phyloP scores from a whole-genome alignment of 805 yeast species.

The Kregervanrija delftensis region DNA sequence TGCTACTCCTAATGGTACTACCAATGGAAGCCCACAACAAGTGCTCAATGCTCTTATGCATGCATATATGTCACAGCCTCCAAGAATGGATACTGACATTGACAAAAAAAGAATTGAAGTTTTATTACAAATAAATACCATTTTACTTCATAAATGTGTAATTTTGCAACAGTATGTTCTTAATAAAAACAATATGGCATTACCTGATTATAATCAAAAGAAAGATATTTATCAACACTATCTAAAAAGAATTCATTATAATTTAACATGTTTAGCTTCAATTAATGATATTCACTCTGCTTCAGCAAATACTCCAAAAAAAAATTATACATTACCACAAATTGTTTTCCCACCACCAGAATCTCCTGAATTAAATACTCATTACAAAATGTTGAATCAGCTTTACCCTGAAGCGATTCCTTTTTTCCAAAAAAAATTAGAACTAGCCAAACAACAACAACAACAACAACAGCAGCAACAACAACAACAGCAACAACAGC shows the following conservation, averaged over 20 bases:
- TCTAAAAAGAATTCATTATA: constrained; percentile 30
- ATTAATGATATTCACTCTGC: constrained; percentile 30
- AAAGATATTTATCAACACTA: constrained; percentile 28
- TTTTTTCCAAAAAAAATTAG: constrained; percentile 22
- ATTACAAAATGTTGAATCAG: constrained; percentile 32
- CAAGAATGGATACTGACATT: constrained; percentile 21
- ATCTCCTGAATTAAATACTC: constrained; percentile 43
- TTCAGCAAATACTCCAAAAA: constrained; percentile 20
- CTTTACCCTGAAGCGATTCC: constrained; percentile 45
- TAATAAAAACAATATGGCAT: constrained; percentile 15
- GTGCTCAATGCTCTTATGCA: constrained; percentile 18
- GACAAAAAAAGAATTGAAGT: constrained; percentile 30
- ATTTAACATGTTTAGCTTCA: constrained; percentile 30
- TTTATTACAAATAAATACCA: constrained; percentile 29
- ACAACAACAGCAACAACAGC: constrained; percentile 9
- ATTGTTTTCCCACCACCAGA: constrained; percentile 50
- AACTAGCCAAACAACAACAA: constrained; percentile 22
- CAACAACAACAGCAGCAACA: constrained; percentile 9
- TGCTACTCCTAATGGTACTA: too few relatives aligned
- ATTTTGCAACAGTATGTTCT: constrained; percentile 21
- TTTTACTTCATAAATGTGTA: constrained; percentile 27
- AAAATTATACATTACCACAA: constrained; percentile 33
- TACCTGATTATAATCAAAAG: constrained; percentile 20
- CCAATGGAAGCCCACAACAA: constrained; percentile 3
- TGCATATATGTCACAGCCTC: constrained; percentile 23